Conservation (phyloP, 495 filamentous ascomycete genomes). For the Terfezia boudieri region DNA sequence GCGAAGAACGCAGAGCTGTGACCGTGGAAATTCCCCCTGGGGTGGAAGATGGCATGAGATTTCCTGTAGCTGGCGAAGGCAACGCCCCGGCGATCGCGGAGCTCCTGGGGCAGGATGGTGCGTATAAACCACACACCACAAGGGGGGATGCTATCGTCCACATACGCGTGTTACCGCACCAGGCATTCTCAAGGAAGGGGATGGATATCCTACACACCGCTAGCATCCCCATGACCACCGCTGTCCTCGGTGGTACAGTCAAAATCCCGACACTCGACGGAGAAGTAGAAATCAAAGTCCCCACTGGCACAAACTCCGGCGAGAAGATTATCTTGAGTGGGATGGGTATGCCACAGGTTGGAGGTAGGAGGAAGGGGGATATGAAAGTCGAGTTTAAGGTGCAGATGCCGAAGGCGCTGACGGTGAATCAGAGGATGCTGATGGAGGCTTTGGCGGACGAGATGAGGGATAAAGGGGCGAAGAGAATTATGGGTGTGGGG, state of each 20-base stretch:
- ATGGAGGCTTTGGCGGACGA: conserved; percentile 92
- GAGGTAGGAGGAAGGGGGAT: conserved; percentile 30
- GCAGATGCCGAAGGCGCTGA: conserved; percentile 51
- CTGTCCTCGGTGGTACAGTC: conserved; percentile 74
- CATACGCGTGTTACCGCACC: conserved; percentile 60
- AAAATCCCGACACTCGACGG: conserved; percentile 74
- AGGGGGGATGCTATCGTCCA: conserved; percentile 75
- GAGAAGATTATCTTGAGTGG: conserved; percentile 69
- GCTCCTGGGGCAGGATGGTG: conserved; percentile 23
- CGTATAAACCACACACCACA: conserved; percentile 35
- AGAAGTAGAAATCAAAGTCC: conserved; percentile 68
- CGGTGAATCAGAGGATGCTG: conserved; percentile 67
- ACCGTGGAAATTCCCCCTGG: conserved; percentile 79
- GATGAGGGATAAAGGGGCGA: conserved; percentile 75
- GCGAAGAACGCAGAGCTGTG: conserved; percentile 54
- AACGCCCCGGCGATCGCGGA: conserved; percentile 41
- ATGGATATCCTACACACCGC: conserved; percentile 85
- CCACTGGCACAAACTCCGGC: conserved; percentile 75
- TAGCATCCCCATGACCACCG: conserved; percentile 75
- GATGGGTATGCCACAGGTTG: conserved; percentile 76
- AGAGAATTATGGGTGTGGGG: conserved; percentile 60
- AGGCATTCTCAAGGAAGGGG: conserved; percentile 63
- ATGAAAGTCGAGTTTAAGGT: conserved; percentile 88
- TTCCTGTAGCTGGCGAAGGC: conserved; percentile 61
- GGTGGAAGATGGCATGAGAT: conserved; percentile 83